A percentile compares a stretch with the other conserved stretches of the same genome.
Evolutionary conservation across 305 asterid species (phyloP).

Genomic region (Vinca major): DNA sequence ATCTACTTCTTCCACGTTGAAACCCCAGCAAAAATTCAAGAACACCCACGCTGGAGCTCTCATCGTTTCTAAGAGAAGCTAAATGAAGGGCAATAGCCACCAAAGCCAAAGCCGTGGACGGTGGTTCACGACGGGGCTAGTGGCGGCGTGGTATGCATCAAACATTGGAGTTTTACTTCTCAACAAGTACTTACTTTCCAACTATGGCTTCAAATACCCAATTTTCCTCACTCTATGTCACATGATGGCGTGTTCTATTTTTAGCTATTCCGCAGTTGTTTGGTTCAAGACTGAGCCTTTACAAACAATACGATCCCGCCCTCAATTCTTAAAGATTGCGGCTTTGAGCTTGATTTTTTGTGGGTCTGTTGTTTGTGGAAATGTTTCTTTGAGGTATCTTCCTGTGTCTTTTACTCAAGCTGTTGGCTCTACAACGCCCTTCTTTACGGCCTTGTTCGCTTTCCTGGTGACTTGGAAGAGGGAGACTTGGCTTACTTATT

Average conservation of each 20-base stretch:
- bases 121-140: constrained; percentile 55
- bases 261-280: constrained; percentile 69
- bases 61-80: too few species aligned
- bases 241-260: constrained; percentile 72
- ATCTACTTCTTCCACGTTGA: too few species aligned
- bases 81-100: background rate
- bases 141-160: constrained; percentile 61
- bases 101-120: constrained; percentile 2
- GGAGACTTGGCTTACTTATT: constrained; percentile 65
- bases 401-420: constrained; percentile 80
- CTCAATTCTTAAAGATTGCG: constrained; percentile 62
- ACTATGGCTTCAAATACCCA: constrained; percentile 72
- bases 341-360: constrained; percentile 71
- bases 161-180: constrained; percentile 70
- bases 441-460: constrained; percentile 70
- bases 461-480: constrained; percentile 53
- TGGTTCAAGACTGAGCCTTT: constrained; percentile 68
- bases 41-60: too few species aligned
- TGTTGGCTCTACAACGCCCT: constrained; percentile 72
- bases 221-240: constrained; percentile 72
- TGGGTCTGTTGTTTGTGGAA: constrained; percentile 70
- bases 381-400: constrained; percentile 56
- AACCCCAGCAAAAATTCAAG: too few species aligned
- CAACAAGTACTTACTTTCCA: constrained; percentile 65
- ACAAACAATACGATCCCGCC: constrained; percentile 64